phyloP scores from a whole-genome alignment of 176 grass and related monocot genomes.

The Aegilops tauschii region DNA sequence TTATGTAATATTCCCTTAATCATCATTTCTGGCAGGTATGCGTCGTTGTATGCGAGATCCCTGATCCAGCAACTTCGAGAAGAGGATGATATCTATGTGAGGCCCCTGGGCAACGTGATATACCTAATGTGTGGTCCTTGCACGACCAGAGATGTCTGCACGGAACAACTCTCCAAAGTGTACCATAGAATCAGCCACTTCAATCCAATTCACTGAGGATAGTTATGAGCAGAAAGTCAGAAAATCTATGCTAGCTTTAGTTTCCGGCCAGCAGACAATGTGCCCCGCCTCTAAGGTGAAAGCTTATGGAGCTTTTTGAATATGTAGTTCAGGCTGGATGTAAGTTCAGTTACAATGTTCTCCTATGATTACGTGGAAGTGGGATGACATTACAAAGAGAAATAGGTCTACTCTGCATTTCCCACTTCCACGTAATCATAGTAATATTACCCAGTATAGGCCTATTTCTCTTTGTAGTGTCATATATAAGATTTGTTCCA shows the following conservation, averaged over 20 bases:
- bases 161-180: slow-evolving; percentile 62
- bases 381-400: no score
- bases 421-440: no score
- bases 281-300: background rate
- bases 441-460: no score
- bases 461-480: no score
- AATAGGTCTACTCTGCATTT: no score
- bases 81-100: slow-evolving; percentile 73
- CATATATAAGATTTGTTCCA: no score
- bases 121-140: slow-evolving; percentile 96
- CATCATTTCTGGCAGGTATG: slow-evolving; percentile 48
- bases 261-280: background rate
- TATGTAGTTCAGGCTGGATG: background rate
- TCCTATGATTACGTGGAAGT: background rate
- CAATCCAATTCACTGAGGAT: slow-evolving; percentile 8
- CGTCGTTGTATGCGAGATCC: slow-evolving; percentile 60
- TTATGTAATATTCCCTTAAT: background rate
- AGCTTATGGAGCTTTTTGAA: background rate
- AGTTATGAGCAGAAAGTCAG: background rate
- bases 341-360: background rate
- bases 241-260: background rate
- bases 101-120: slow-evolving; percentile 88
- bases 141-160: slow-evolving; percentile 58
- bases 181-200: slow-evolving; percentile 47
- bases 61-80: slow-evolving; percentile 72